phyloP scores from a whole-genome alignment of 2,329 filamentous ascomycete species.

The Calonectria fujianensis region DNA sequence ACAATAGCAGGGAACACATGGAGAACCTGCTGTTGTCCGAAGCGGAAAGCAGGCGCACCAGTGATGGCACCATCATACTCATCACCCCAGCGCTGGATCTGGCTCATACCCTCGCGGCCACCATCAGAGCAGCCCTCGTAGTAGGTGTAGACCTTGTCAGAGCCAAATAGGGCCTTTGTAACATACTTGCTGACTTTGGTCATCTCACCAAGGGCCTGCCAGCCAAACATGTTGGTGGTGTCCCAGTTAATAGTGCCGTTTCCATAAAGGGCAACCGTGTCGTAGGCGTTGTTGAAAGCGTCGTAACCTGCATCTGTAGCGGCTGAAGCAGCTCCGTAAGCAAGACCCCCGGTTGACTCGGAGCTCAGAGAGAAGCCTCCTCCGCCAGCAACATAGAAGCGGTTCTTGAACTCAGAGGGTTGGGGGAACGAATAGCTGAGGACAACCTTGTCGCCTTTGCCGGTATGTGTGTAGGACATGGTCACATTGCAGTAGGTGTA shows the following conservation, averaged over 20 bases:
- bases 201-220: constrained; percentile 72
- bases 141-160: constrained; percentile 68
- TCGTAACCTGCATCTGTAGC: constrained; percentile 66
- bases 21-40: constrained; percentile 64
- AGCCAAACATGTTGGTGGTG: constrained; percentile 69
- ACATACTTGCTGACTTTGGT: constrained; percentile 65
- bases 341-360: constrained; percentile 60
- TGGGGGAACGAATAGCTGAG: constrained; percentile 59
- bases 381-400: constrained; percentile 67
- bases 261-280: constrained; percentile 62
- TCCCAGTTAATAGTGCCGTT: constrained; percentile 73
- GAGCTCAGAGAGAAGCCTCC: constrained; percentile 61
- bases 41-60: constrained; percentile 53
- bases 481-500: constrained; percentile 61
- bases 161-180: constrained; percentile 62
- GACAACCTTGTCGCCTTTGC: constrained; percentile 56
- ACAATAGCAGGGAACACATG: constrained; percentile 62
- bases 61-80: constrained; percentile 45
- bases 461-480: constrained; percentile 59
- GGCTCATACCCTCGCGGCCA: constrained; percentile 66
- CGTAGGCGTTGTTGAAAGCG: constrained; percentile 61
- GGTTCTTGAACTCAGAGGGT: constrained; percentile 63
- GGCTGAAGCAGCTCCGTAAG: constrained; percentile 64
- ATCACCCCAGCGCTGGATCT: constrained; percentile 46
- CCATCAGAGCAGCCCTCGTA: constrained; percentile 70